Base-by-base conservation (phyloP, 352 stramenopile genomes). In the Phytophthora cajani region DNA sequence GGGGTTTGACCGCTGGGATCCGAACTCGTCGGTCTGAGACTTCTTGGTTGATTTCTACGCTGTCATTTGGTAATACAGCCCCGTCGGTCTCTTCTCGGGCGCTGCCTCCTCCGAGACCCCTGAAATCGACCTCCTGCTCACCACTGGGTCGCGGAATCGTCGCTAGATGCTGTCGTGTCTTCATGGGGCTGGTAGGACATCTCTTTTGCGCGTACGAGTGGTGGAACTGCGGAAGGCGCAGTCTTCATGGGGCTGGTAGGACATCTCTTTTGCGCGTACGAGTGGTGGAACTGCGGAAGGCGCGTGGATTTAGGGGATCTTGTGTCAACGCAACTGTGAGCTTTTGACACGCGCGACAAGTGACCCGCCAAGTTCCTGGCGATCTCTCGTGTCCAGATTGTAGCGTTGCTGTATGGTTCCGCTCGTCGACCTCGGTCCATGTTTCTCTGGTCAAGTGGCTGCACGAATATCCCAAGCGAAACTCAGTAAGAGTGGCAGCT, bases 371-470 rank as follows among this genome's bases (percentile, higher is more conserved):
- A 62, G 44, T 94, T 92, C 21, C 74, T 81, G 11, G 85, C 81
- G 14, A 94, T 78, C 69, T 92, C 87, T 3, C 87, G 75, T 21
- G 82, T 91, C 87, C 85, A 94, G 49, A 90, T 82, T 17, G 85
- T 89, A 30, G 86, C 87, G 60, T 83, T 94, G 68, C 82, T 91
- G 60, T 92, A 93, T 25, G 85, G 85, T 69, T 94, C 85, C 9
- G 87, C 85, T 23, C 86, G 84, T 8, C 87, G 81, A 38, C 69
- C 85, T 33, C 87, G 75, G 49, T 94, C 87, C 85, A 94, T 94
- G 27, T 32, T 75, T 68, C 16, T n/a, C 25, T 46, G 12, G 14
- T 40, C 21, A 58, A 57, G 56, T 42, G 17, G 12, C 27, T 58
- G 19, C 36, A 11, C 25, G 38, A 65, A 44, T 54, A 36, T 42